phyloP scores from a whole-genome alignment of 2,329 filamentous ascomycete genomes.

The Xylariaceae sp. region DNA sequence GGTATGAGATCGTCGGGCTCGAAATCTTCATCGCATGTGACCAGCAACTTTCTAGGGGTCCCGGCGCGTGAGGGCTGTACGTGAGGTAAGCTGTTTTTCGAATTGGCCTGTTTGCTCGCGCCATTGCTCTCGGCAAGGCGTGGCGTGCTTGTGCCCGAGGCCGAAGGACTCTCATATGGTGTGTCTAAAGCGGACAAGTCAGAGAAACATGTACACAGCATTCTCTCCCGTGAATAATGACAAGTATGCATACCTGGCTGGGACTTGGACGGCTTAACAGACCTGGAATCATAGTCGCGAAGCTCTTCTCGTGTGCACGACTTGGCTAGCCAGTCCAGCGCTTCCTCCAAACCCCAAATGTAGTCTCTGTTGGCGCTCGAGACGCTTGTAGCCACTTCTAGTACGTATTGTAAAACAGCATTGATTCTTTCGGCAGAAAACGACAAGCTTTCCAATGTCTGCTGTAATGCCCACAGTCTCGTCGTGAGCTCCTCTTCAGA shows the following conservation, averaged over 20 bases:
- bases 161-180: slow-evolving; percentile 44
- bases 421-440: slow-evolving; percentile 62
- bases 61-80: slow-evolving; percentile 27
- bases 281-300: slow-evolving; percentile 60
- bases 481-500: slow-evolving; percentile 74
- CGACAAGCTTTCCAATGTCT: slow-evolving; percentile 62
- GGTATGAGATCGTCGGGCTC: slow-evolving; percentile 71
- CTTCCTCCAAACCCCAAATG: slow-evolving; percentile 82
- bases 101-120: slow-evolving; percentile 27
- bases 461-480: slow-evolving; percentile 78
- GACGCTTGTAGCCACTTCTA: slow-evolving; percentile 62
- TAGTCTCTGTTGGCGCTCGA: slow-evolving; percentile 54
- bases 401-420: slow-evolving; percentile 58
- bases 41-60: slow-evolving; percentile 39
- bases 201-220: neutral
- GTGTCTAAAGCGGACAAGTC: slow-evolving; percentile 37
- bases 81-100: slow-evolving; percentile 34
- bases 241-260: slow-evolving; percentile 28
- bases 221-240: neutral
- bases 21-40: slow-evolving; percentile 62
- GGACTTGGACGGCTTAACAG: slow-evolving; percentile 35
- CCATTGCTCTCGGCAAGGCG: slow-evolving; percentile 36
- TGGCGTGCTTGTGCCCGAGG: slow-evolving; percentile 48
- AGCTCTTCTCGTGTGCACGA: slow-evolving; percentile 65
- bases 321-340: slow-evolving; percentile 83